phyloP scores from a whole-genome alignment of 176 grass and related monocot species.

The Cocos nucifera region DNA sequence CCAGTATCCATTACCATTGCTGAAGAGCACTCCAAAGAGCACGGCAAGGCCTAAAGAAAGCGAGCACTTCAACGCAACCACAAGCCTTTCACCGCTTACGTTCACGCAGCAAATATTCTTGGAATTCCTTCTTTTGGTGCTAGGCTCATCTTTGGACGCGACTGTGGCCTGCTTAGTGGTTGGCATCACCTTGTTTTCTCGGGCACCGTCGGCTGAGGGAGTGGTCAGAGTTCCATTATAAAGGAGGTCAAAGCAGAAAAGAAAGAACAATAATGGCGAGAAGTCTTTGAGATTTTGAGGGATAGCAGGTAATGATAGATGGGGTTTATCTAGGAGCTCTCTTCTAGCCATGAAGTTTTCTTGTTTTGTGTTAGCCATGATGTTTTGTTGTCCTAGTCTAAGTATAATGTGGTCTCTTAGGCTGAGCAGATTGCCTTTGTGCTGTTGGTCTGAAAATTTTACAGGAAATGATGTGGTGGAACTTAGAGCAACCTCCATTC shows the following conservation, averaged over 20 bases:
- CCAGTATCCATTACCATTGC: constrained; percentile 71
- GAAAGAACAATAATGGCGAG: constrained; percentile 41
- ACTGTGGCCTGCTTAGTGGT: constrained; percentile 13
- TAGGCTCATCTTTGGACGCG: constrained; percentile 16
- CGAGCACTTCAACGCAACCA: constrained; percentile 45
- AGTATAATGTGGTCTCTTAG: constrained; percentile 51
- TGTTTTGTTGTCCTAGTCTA: constrained; percentile 25
- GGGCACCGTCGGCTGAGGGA: neutral
- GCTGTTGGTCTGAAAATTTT: neutral
- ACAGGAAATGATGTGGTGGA: neutral
- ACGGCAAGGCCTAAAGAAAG: constrained; percentile 56
- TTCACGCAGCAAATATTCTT: neutral
- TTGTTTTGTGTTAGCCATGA: too few species aligned
- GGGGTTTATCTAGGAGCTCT: constrained; percentile 1
- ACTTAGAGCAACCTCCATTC: constrained; percentile 54
- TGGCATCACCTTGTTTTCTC: constrained; percentile 25
- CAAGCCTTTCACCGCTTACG: constrained; percentile 12
- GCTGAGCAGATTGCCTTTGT: constrained; percentile 16
- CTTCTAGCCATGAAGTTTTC: too few species aligned
- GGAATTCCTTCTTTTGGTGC: neutral
- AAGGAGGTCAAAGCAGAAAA: constrained; percentile 56
- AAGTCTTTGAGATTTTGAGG: constrained; percentile 22
- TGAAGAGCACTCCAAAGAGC: constrained; percentile 61
- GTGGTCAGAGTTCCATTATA: constrained; percentile 10
- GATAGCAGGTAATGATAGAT: neutral